Evolutionary conservation across 225 moss, liverwort and hornwort species (phyloP).

Genomic region (Climacium dendroides): DNA sequence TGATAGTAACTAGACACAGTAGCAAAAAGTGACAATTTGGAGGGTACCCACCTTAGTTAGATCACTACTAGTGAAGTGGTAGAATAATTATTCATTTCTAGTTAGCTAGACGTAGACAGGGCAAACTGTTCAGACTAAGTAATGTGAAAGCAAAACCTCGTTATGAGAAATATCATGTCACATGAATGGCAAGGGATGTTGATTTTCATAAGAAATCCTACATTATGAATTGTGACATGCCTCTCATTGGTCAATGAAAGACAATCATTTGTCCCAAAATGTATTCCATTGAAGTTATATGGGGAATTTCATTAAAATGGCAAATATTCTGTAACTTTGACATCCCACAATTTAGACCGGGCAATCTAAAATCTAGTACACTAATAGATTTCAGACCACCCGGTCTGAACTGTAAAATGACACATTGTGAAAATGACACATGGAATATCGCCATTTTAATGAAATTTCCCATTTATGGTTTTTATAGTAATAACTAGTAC

Average conservation of each 20-base stretch:
- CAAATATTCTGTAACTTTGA: too few species aligned
- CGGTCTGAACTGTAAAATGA: too few species aligned
- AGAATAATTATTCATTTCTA: not conserved
- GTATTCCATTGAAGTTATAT: accelerated
- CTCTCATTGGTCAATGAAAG: accelerated
- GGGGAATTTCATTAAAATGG: too few species aligned
- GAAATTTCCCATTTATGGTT: too few species aligned
- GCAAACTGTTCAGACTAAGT: accelerated
- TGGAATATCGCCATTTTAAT: too few species aligned
- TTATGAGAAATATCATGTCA: too few species aligned
- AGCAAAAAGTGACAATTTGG: accelerated
- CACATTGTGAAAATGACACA: too few species aligned
- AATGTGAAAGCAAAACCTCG: accelerated
- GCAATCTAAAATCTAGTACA: too few species aligned
- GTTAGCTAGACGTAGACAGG: accelerated
- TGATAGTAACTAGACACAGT: not conserved
- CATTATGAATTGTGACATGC: not conserved
- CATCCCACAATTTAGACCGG: too few species aligned
- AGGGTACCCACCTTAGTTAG: accelerated
- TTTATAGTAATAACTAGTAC: not conserved
- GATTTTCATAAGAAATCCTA: not conserved
- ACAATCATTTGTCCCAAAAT: accelerated
- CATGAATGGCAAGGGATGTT: not conserved
- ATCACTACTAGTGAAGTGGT: too few species aligned
- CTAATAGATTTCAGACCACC: too few species aligned